Percentiles rank a stretch among this genome's conserved stretches.
These are phyloP conservation scores for Pseudogymnoascus sp. DNA, from an alignment of 2,329 filamentous ascomycete genomes.

Conservation along the genomic window DNA sequence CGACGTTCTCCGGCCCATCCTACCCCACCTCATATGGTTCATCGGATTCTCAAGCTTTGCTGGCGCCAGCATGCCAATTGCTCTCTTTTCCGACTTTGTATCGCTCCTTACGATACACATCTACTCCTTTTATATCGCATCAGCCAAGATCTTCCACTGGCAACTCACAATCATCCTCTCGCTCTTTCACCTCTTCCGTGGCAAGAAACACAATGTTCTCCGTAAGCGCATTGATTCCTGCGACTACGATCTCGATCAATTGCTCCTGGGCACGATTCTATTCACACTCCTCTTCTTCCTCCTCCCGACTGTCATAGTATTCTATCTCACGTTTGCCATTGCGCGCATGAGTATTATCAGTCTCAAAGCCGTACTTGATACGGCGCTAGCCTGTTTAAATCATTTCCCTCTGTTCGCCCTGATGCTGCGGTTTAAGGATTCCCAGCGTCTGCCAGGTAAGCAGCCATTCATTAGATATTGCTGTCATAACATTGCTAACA, in stretches of 20 bases:
- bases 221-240: conserved; percentile 97
- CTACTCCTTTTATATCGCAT: conserved; percentile 96
- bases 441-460: conserved; percentile 74
- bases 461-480: conserved; percentile 4
- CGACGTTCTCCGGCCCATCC: conserved; percentile 64
- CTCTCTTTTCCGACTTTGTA: conserved; percentile 87
- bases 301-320: conserved; percentile 88
- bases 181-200: conserved; percentile 96
- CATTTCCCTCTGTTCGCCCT: conserved; percentile 96
- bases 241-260: conserved; percentile 95
- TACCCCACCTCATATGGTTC: conserved; percentile 85
- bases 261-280: conserved; percentile 90
- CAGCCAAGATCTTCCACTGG: conserved; percentile 96
- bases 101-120: conserved; percentile 92
- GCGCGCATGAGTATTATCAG: conserved; percentile 93
- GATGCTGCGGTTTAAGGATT: conserved; percentile 94
- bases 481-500: neutral
- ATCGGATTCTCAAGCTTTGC: conserved; percentile 94
- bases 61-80: conserved; percentile 93
- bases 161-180: conserved; percentile 94
- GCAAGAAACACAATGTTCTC: conserved; percentile 95
- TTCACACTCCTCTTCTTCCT: conserved; percentile 95
- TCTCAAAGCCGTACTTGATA: conserved; percentile 86
- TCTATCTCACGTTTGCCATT: conserved; percentile 92
- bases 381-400: conserved; percentile 85